These are phyloP conservation scores for Smallanthus sonchifolius DNA, from an alignment of 129 eudicot genomes.

Conservation along the genomic window DNA sequence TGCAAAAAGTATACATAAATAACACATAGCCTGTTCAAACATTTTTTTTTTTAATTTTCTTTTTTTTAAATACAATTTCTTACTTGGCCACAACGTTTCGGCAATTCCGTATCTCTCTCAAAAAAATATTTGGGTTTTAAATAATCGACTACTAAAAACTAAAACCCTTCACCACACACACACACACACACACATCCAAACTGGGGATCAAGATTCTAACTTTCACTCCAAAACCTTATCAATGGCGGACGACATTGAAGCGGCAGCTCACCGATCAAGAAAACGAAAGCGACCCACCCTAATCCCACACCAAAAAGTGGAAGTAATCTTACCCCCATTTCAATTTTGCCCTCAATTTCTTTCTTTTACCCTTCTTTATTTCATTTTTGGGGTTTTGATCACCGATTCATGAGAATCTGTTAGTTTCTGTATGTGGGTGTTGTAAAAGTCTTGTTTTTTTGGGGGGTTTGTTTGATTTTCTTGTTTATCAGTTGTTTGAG, in stretches of 20 bases:
- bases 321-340: conserved; percentile 24
- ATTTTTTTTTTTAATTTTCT: not conserved
- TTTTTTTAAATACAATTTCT: conserved; percentile 9
- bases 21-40: not conserved
- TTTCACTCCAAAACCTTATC: conserved; percentile 21
- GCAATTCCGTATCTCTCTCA: conserved; percentile 13
- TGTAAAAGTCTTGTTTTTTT: conserved; percentile 3
- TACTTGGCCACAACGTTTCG: conserved; percentile 43
- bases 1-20: not conserved
- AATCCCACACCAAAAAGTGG: conserved; percentile 18
- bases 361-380: not conserved
- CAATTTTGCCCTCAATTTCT: not conserved
- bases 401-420: not conserved
- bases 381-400: conserved; percentile 9
- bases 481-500: conserved; percentile 17
- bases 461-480: conserved; percentile 1
- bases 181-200: conserved; percentile 31
- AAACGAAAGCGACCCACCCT: conserved; percentile 26
- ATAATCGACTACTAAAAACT: conserved; percentile 15
- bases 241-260: conserved; percentile 32
- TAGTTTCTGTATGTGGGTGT: conserved; percentile 10
- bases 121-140: conserved; percentile 21
- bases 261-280: conserved; percentile 14
- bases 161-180: conserved; percentile 42
- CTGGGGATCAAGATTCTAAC: conserved; percentile 20